Percentiles rank a stretch among this genome's conserved stretches.
These are phyloP conservation scores for Micromonas pusilla DNA, from an alignment of 139 green algal genomes.

Conservation along the genomic window DNA sequence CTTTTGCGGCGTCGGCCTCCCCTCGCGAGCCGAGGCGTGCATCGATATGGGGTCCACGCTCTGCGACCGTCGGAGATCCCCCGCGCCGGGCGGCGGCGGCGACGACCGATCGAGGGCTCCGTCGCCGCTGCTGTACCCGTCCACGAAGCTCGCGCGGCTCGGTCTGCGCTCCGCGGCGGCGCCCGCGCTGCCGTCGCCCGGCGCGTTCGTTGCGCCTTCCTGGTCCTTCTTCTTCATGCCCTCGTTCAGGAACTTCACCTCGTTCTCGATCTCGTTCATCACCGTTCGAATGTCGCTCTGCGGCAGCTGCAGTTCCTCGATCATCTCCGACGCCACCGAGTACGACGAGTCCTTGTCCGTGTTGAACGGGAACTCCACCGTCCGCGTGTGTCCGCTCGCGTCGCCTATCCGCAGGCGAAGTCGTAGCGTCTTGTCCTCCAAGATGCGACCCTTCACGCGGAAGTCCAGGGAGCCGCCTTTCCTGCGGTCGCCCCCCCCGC, in stretches of 20 bases:
- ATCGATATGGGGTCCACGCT: no score
- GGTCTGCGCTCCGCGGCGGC: no score
- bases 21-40: no score
- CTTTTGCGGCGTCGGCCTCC: no score
- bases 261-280: slow-evolving; percentile 42
- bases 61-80: no score
- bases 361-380: slow-evolving; percentile 92
- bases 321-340: slow-evolving; percentile 88
- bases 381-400: slow-evolving; percentile 52
- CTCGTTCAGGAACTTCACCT: slow-evolving; percentile 32
- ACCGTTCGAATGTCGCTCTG: slow-evolving; percentile 38
- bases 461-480: slow-evolving; percentile 14
- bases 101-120: no score
- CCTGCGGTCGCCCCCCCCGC: background rate
- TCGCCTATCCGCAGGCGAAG: slow-evolving; percentile 21
- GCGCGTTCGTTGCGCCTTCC: background rate
- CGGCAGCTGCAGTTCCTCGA: slow-evolving; percentile 67
- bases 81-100: no score
- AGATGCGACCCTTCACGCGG: slow-evolving; percentile 26
- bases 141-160: no score
- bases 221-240: background rate
- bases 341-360: slow-evolving; percentile 68
- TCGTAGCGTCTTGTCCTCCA: slow-evolving; percentile 10
- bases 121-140: no score
- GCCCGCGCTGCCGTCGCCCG: no score